Percentiles rank a stretch among this genome's conserved stretches.
phyloP scores from a whole-genome alignment of 2,329 filamentous ascomycete genomes.

The Colletotrichum filicis region DNA sequence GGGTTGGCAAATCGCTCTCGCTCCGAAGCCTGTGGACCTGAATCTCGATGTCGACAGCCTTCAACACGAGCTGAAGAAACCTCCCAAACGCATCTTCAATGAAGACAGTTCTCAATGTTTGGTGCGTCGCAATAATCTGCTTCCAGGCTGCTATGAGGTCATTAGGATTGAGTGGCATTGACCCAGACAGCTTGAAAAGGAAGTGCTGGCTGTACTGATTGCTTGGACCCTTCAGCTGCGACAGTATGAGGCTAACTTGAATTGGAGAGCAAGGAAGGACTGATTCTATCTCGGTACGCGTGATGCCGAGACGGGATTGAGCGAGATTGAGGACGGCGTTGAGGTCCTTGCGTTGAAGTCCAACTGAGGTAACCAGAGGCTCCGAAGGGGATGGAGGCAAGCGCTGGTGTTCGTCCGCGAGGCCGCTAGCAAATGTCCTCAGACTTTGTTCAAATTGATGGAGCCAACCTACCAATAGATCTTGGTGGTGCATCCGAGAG shows the following conservation, averaged over 20 bases:
- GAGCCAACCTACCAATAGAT: background rate
- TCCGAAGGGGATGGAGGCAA: background rate
- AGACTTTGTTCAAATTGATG: background rate
- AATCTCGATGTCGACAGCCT: background rate
- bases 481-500: slow-evolving; percentile 20
- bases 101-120: slow-evolving; percentile 8
- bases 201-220: slow-evolving; percentile 12
- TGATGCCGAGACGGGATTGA: background rate
- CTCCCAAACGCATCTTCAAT: background rate
- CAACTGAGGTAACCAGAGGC: background rate
- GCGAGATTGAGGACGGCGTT: background rate
- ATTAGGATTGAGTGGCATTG: background rate
- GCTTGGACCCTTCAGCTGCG: background rate
- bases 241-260: slow-evolving; percentile 26
- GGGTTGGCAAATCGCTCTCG: background rate
- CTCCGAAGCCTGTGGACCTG: background rate
- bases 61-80: background rate
- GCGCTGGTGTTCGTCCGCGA: background rate
- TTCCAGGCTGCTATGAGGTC: slow-evolving; percentile 11
- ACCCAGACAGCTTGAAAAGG: slow-evolving; percentile 6
- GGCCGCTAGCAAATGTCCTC: background rate
- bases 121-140: background rate
- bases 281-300: background rate
- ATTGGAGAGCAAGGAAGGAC: slow-evolving; percentile 23
- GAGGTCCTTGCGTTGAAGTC: background rate